phyloP scores from a whole-genome alignment of 2,329 filamentous ascomycete genomes.

The Coniella lustricola region DNA sequence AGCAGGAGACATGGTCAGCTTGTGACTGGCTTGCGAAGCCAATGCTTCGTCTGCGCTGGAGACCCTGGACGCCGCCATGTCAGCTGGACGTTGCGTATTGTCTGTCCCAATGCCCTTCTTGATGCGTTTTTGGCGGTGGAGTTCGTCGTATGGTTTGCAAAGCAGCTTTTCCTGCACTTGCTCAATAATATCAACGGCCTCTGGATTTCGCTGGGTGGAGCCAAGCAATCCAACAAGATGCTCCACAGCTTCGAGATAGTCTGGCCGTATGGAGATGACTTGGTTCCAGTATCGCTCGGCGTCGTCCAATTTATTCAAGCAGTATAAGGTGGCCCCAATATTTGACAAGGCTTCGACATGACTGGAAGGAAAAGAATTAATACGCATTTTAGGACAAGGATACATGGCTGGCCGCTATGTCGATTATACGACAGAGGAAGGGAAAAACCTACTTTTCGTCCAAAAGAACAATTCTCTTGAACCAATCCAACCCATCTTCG shows the following conservation, averaged over 20 bases:
- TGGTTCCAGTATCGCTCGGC: constrained; percentile 80
- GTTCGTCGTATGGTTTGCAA: constrained; percentile 25
- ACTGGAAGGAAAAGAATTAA: constrained; percentile 34
- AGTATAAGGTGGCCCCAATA: constrained; percentile 80
- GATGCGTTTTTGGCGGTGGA: constrained; percentile 19
- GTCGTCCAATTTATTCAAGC: constrained; percentile 73
- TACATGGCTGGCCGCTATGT: no score
- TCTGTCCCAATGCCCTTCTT: constrained; percentile 20
- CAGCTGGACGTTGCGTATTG: constrained; percentile 10
- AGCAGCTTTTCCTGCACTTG: constrained; percentile 71
- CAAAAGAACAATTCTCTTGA: constrained; percentile 53
- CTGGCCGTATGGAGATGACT: constrained; percentile 76
- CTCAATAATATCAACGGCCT: constrained; percentile 82
- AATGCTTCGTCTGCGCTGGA: constrained; percentile 19
- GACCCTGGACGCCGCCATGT: constrained; percentile 11
- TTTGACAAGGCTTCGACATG: constrained; percentile 94
- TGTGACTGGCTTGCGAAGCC: constrained; percentile 16
- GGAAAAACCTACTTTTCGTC: constrained; percentile 44
- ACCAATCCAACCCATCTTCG: constrained; percentile 68
- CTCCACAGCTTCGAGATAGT: constrained; percentile 90
- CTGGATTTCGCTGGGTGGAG: constrained; percentile 68
- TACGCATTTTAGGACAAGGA: no score
- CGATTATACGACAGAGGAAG: no score
- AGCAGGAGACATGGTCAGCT: constrained; percentile 9
- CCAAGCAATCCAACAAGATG: constrained; percentile 87